Base-by-base conservation (phyloP, 2,329 filamentous ascomycete species). In the Neonectria neomacrospora region DNA sequence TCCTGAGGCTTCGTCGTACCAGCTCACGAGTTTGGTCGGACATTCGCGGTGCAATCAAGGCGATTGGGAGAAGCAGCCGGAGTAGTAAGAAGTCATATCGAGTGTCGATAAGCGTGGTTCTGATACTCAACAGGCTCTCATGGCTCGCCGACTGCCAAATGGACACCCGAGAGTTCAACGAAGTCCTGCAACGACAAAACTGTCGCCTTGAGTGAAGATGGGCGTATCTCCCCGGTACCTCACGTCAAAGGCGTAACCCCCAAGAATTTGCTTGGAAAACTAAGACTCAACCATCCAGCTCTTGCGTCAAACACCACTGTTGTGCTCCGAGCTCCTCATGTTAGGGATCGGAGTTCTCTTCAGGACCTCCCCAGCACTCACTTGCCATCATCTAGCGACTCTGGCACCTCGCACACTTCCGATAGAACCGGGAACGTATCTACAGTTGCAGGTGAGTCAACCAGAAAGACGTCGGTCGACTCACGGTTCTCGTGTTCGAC, bases 11-110 rank as follows among this genome's bases (percentile, higher is more conserved):
- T n/a, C 72, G 71, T 34, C 71, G 68, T 20, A 70, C 68, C 7
- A 70, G 73, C 34, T 74, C 76, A 11, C 75, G 67, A 34, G 75
- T 78, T 5, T 78, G 77, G 75, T 75, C 74, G 7, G 77, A 79
- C 37, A 74, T 80, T 23, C 72, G 76, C 3, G 71, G 71, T 14
- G 78, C 74, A 20, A 72, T 79, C 55, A 76, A 67, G 44, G 76
- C 71, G 2, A 74, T 80, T 23, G 71, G 74, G 20, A 73, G 71
- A 54, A 74, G 65, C n/a, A 73, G 74, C 28, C 71, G 69, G 45
- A 71, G 71, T 71, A 61, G 2, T 41, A 10, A 20, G 37, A 10
- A 16, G 37, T 8, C 14, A n/a, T 12, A n/a, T 11, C 10, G 9
- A 10, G 8, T 14, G 3, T 20, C 6, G 7, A 20, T 3, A 14